Evolutionary conservation across 306 rosid genomes (phyloP).

Genomic region (Gillenia trifoliata): DNA sequence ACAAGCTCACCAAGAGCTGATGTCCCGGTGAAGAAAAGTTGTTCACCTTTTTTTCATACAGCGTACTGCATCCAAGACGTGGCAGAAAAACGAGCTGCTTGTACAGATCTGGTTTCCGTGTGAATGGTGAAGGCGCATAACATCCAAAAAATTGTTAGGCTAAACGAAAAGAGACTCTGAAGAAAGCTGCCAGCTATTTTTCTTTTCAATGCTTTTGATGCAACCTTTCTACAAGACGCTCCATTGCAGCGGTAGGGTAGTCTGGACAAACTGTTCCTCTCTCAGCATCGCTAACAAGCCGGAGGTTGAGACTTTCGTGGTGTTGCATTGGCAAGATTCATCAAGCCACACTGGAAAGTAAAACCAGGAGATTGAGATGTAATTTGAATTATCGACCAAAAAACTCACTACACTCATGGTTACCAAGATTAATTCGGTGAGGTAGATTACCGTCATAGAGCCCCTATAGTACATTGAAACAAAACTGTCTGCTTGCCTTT

Average conservation of each 20-base stretch:
- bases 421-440: constrained; percentile 2
- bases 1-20: not conserved
- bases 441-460: constrained; percentile 52
- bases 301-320: constrained; percentile 71
- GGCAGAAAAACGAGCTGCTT: constrained; percentile 87
- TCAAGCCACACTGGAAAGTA: constrained; percentile 84
- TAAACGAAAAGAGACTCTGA: not conserved
- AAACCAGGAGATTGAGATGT: not conserved
- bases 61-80: constrained; percentile 57
- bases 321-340: constrained; percentile 77
- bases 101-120: constrained; percentile 77
- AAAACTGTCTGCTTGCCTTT: constrained; percentile 71
- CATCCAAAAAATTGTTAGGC: not conserved
- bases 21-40: not conserved
- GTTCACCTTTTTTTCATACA: constrained; percentile 73
- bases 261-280: constrained; percentile 92
- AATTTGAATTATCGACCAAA: not conserved
- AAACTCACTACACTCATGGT: not conserved
- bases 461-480: constrained; percentile 73
- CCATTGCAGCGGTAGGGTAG: constrained; percentile 90
- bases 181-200: not conserved
- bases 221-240: constrained; percentile 67
- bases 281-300: constrained; percentile 81
- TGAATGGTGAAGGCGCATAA: constrained; percentile 41
- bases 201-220: constrained; percentile 13